Base-by-base conservation (phyloP, 768 basidiomycete species). In the Suillus spraguei region DNA sequence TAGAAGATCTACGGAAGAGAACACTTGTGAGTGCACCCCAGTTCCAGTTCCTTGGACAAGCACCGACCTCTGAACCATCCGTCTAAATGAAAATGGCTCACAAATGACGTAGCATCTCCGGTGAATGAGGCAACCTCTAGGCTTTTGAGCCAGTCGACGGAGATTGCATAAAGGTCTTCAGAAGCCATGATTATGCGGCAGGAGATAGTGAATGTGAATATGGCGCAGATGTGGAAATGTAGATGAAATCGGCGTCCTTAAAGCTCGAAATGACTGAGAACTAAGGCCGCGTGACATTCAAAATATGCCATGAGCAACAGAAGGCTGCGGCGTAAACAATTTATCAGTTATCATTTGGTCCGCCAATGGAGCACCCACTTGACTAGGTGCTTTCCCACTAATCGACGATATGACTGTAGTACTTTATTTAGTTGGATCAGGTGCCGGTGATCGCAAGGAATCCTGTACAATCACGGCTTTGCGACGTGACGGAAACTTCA, bases 91-190 rank as follows among this genome's bases (percentile, higher is more conserved):
- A 28, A 28, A 28, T 28, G 28, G 28, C 28, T 28, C 4, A 4
- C 28, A 28, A 28, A 28, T 28, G 28, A 28, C 28, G 17, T 11
- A 13, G 20, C 5, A 13, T 53, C 33, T 13, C 52, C 52, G 5
- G 52, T 53, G 5, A 32, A 53, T 9, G 33, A 35, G 5, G 52
- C 52, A 5, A 11, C 10, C 20, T 53, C 52, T 35, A 53, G 33
- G 20, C 52, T 53, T 53, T 53, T 53, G 32, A 53, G 52, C 52
- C 52, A 53, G 52, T 35, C 11, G 20, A 20, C 33, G 3, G 52
- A n/a, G 10, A 53, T 53, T 33, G 20, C 32, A 20, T 6, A 10
- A 35, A 35, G 32, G 20, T 53, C 20, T 10, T 35, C 33, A 35
- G 20, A 33, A n/a, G 20, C 2, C 52, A 53, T 53, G 32, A n/a